Base-by-base conservation (phyloP, 1,284 basidiomycete genomes). In the Ganoderma lingzhi region DNA sequence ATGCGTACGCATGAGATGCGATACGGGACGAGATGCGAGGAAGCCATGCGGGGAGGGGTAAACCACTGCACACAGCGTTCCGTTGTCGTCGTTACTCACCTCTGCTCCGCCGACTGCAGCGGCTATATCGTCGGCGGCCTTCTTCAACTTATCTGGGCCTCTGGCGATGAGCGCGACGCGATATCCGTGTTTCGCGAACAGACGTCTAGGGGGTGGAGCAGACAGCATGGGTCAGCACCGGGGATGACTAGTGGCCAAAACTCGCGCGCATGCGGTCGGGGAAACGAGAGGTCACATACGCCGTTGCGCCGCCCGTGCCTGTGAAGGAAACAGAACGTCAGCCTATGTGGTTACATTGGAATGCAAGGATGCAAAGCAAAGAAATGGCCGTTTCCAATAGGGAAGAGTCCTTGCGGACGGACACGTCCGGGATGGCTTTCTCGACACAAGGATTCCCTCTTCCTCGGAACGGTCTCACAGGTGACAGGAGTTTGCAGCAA, bases 81-180 rank as follows among this genome's bases (percentile, higher is more conserved):
- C 23, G 12, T 4, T 51, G 42, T 55, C 23, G 12, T 4, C 28
- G 42, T 55, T 35, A 69, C 81, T 64, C 68, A 90, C 91, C 74
- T 90, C 85, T 44, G 88, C 90, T 23, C 90, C 91, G n/a, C 81
- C 78, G 32, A 6, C 14, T 56, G 30, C 53, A 56, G 72, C 63
- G 66, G 85, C 90, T 63, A 94, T 84, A 62, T 90, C 88, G 2
- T 83, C 76, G 6, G 88, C 86, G 9, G 90, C 80, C 51, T 83
- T 84, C 65, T 87, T 81, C 12, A 92, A 81, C 28, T 83, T 77
- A 28, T 88, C 87, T 1, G 82, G 78, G 56, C 87, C 87, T 55
- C 93, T 84, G 10, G 91, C 90, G 60, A 94, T 84, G 60, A 94
- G 79, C 0, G 92, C 92, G 51, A 94, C 84, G 55, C 84, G 86